Evolutionary conservation across 2,329 filamentous ascomycete species (phyloP), one percentile per base, ranked within the genome.

Genomic region (Myriosclerotinia scirpicola): DNA sequence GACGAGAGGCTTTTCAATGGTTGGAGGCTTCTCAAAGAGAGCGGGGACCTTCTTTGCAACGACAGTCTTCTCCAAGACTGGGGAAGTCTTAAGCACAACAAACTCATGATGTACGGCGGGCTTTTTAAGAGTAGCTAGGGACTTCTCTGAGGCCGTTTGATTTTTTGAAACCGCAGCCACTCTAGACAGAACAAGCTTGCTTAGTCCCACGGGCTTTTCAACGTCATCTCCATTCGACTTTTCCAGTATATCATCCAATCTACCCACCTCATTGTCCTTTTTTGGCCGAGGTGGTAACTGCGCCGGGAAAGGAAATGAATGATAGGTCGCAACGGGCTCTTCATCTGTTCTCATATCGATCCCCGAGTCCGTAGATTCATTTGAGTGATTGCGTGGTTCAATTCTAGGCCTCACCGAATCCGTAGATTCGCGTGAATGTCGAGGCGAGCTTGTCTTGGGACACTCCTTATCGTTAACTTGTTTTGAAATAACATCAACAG

Each of bases 21-120:
- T 30, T 14, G 40, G 20, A 8, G 40, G 30, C 26, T 44, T 58
- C 4, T 34, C 22, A 12, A 14, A 14, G 4, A 30, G 1, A 42
- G 11, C 22, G 0, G 26, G 17, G 17, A 9, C 5, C 11, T 34
- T 30, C 9, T 34, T 22, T 11, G 1, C 15, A 9, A 30, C 15
- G 9, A 20, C 40, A 9, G n/a, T 12, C 40, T 14, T 59, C 55
- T 59, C 26, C 17, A n/a, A 20, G 46, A 15, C 30, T 15, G 26
- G 42, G 17, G 26, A 48, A 0, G 4, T 1, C 15, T 48, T 5
- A 3, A 34, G 1, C 4, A 34, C 2, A 34, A 36, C 5, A 38
- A 20, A 1, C 1, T 38, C 4, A 3, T 22, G 20, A 38, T 0
- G 2, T 15, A 9, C 20, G 22, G 17, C 0, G 1, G 30, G 20